Conservation (phyloP, 306 rosid genomes). For the Parietaria judaica region DNA sequence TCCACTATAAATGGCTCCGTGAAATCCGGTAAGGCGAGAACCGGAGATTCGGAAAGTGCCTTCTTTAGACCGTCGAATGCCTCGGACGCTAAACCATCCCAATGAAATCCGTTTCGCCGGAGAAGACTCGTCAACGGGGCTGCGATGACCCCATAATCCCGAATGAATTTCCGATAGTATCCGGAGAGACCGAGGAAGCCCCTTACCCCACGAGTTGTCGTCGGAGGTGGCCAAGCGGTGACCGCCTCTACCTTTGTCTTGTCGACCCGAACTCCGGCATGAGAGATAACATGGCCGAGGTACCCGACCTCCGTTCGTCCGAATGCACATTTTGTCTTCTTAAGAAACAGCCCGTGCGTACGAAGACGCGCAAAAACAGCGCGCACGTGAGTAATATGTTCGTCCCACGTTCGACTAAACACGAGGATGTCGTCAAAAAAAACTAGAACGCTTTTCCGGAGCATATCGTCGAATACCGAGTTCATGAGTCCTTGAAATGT, state of each 20-base stretch:
- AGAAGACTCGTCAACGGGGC: neutral
- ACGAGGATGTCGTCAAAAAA: neutral
- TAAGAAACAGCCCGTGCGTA: neutral
- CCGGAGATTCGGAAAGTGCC: too few species aligned
- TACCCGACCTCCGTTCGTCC: neutral
- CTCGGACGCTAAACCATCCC: too few species aligned
- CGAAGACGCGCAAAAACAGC: neutral
- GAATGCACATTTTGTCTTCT: neutral
- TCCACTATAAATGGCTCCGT: too few species aligned
- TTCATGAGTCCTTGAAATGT: neutral
- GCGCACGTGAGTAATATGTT: neutral
- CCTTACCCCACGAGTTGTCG: neutral
- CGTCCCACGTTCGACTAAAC: neutral
- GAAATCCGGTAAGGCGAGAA: too few species aligned
- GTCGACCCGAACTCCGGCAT: neutral
- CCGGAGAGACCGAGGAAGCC: neutral
- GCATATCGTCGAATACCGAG: neutral
- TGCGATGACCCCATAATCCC: neutral
- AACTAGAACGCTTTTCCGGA: neutral
- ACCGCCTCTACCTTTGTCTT: neutral
- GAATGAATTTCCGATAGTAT: neutral
- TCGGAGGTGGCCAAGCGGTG: neutral
- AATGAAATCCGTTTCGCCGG: too few species aligned
- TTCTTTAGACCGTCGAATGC: too few species aligned
- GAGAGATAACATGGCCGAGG: neutral